A percentile compares a stretch with the other conserved stretches of the same genome.
Conservation (phyloP, 2,329 filamentous ascomycete species). For the Onygena corvina region DNA sequence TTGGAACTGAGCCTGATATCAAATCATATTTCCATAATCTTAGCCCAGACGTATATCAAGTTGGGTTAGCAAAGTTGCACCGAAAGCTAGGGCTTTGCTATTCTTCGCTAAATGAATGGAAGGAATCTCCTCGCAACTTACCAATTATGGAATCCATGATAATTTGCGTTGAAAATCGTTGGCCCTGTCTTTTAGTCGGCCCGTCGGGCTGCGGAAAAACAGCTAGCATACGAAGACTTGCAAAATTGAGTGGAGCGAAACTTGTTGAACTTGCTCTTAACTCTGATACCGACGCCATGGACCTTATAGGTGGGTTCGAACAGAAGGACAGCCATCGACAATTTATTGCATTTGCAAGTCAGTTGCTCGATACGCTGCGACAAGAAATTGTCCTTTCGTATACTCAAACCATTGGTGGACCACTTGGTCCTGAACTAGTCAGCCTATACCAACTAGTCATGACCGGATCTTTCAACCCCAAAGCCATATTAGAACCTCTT, state of each 20-base stretch:
- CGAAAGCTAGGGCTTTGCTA: constrained; percentile 42
- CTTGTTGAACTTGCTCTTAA: constrained; percentile 81
- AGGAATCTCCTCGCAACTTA: constrained; percentile 38
- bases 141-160: constrained; percentile 73
- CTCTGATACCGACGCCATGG: constrained; percentile 91
- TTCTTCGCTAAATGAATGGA: constrained; percentile 24
- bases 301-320: constrained; percentile 92
- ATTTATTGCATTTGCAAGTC: constrained; percentile 48
- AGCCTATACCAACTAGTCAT: constrained; percentile 26
- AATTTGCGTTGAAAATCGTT: constrained; percentile 71
- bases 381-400: constrained; percentile 24
- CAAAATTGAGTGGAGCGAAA: constrained; percentile 62
- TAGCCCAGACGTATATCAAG: constrained; percentile 54
- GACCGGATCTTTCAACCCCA: constrained; percentile 21
- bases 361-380: constrained; percentile 44
- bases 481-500: constrained; percentile 24
- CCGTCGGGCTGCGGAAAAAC: constrained; percentile 81
- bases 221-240: constrained; percentile 63
- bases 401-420: constrained; percentile 18
- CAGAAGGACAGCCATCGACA: constrained; percentile 74
- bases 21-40: constrained; percentile 61
- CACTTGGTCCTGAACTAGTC: constrained; percentile 20
- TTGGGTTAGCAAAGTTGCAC: constrained; percentile 61
- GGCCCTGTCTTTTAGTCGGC: constrained; percentile 82
- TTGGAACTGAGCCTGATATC: constrained; percentile 40